Conservation (phyloP, 2,329 filamentous ascomycete genomes). For the Epicoccum nigrum region DNA sequence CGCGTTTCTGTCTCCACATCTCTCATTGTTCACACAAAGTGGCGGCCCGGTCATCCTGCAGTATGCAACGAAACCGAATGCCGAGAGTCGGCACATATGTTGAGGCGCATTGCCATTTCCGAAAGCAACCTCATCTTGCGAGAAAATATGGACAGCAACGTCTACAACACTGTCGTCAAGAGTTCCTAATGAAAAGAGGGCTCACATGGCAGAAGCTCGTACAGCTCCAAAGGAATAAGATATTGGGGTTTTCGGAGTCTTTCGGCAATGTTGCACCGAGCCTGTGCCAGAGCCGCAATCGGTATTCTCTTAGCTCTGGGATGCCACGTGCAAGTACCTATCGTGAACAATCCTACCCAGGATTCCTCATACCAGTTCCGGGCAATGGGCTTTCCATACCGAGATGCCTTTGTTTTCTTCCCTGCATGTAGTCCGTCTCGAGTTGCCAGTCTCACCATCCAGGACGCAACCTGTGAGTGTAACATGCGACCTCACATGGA, state of each 20-base stretch:
- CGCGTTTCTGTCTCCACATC: conserved; percentile 2
- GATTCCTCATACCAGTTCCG: neutral
- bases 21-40: neutral
- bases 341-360: neutral
- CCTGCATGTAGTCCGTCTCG: conserved; percentile 3
- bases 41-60: conserved; percentile 9
- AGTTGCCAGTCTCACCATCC: neutral
- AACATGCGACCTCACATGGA: conserved; percentile 14
- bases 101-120: neutral
- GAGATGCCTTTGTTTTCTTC: conserved; percentile 1
- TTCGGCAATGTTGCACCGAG: neutral
- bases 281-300: neutral
- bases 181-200: neutral
- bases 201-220: neutral
- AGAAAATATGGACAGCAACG: neutral
- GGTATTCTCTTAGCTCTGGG: neutral
- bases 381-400: neutral
- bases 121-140: neutral
- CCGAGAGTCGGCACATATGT: neutral
- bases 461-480: conserved; percentile 18
- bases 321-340: conserved; percentile 1
- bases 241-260: neutral
- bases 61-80: neutral
- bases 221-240: neutral
- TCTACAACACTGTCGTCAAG: neutral